Evolutionary conservation across 371 early-diverging fungal species (phyloP).

Genomic region (Rhizopus stolonifer): DNA sequence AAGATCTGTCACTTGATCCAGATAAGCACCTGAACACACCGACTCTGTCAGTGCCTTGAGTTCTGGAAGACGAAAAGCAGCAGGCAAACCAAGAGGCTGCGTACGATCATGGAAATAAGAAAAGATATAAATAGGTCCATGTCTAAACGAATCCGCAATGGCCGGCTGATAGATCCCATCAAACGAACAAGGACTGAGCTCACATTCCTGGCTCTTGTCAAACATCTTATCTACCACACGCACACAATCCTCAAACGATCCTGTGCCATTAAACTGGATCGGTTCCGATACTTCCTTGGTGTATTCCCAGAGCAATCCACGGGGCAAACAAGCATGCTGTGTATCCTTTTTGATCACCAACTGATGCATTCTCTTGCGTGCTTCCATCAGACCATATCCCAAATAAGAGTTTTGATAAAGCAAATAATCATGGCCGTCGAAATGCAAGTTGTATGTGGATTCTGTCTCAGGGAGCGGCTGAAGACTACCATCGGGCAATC

Average conservation of each 20-base stretch:
- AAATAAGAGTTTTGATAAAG: conserved; percentile 95
- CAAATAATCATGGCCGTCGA: conserved; percentile 68
- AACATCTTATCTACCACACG: conserved; percentile 53
- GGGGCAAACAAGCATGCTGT: conserved; percentile 63
- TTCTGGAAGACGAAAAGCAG: conserved; percentile 58
- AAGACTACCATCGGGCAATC: conserved; percentile 36
- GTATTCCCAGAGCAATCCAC: conserved; percentile 35
- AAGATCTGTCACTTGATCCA: conserved; percentile 40
- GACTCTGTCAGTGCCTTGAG: conserved; percentile 59
- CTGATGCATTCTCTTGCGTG: conserved; percentile 70
- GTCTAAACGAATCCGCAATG: conserved; percentile 64
- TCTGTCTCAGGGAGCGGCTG: conserved; percentile 58
- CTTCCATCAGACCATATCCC: conserved; percentile 91
- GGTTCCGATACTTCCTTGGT: conserved; percentile 11
- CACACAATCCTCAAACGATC: conserved; percentile 51
- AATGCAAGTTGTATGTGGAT: conserved; percentile 67
- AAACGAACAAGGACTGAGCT: conserved; percentile 77
- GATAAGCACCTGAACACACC: conserved; percentile 67
- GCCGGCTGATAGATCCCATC: conserved; percentile 90
- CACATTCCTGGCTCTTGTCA: conserved; percentile 63
- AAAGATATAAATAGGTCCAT: conserved; percentile 89
- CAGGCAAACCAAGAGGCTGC: conserved; percentile 65
- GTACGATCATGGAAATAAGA: conserved; percentile 94
- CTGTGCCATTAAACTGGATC: conserved; percentile 46
- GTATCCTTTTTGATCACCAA: conserved; percentile 10